These are phyloP conservation scores for Hysterangium stoloniferum DNA, from an alignment of 768 basidiomycete genomes.

Conservation along the genomic window DNA sequence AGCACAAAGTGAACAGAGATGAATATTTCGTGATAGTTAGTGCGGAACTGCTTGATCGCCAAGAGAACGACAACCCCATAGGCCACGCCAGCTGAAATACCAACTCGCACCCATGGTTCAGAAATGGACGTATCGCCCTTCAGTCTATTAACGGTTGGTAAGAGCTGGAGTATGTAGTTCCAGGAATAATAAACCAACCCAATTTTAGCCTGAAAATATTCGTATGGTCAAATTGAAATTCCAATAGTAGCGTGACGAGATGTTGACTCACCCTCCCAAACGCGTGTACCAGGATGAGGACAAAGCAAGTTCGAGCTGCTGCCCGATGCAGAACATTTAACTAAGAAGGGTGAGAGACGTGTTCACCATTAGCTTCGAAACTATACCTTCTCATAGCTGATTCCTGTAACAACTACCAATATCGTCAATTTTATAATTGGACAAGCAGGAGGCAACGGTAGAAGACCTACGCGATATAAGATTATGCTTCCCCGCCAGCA, in stretches of 20 bases:
- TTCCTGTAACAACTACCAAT: conserved; percentile 40
- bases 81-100: conserved; percentile 30
- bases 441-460: not conserved
- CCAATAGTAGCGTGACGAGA: conserved; percentile 6
- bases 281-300: conserved; percentile 43
- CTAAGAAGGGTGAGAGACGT: conserved; percentile 16
- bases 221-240: not conserved
- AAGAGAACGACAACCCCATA: conserved; percentile 38
- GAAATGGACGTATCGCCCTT: conserved; percentile 8
- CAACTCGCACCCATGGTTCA: conserved; percentile 22
- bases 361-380: conserved; percentile 14
- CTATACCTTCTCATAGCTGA: conserved; percentile 40
- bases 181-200: not conserved
- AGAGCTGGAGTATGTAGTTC: not conserved
- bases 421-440: not conserved
- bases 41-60: conserved; percentile 43
- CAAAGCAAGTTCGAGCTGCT: conserved; percentile 37
- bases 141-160: not conserved
- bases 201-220: not conserved
- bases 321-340: conserved; percentile 41
- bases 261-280: conserved; percentile 29
- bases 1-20: conserved; percentile 38
- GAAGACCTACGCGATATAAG: conserved; percentile 33
- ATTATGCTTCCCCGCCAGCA: conserved; percentile 57
- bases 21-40: conserved; percentile 44